Evolutionary conservation across 345 rosid genomes (phyloP).

Genomic region (Toxicodendron radicans): DNA sequence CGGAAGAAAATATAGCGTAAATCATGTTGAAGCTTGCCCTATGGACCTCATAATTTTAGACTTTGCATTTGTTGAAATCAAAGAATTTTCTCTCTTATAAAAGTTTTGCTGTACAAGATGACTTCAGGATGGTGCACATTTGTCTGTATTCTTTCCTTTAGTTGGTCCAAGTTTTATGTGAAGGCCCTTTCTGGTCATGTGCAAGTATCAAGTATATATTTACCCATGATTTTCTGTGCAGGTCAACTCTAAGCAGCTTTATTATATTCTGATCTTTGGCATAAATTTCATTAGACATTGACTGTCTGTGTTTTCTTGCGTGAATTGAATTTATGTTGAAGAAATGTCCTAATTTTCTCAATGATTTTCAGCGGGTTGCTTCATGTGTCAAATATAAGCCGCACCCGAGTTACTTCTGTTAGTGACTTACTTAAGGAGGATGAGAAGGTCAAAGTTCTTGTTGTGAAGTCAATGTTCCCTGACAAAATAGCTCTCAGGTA

Average conservation of each 20-base stretch:
- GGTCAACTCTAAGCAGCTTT: background rate
- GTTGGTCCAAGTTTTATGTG: background rate
- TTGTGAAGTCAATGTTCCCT: constrained; percentile 69
- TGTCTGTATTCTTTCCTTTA: background rate
- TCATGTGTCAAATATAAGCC: constrained; percentile 80
- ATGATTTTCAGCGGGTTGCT: constrained; percentile 68
- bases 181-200: background rate
- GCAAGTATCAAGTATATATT: background rate
- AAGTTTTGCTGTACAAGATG: background rate
- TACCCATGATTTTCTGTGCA: background rate
- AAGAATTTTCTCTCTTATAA: background rate
- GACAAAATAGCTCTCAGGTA: constrained; percentile 90
- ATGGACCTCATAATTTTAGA: background rate
- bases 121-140: background rate
- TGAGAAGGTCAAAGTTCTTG: constrained; percentile 76
- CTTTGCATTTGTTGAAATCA: background rate
- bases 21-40: background rate
- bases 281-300: constrained; percentile 2
- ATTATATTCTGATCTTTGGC: background rate
- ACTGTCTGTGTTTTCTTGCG: background rate
- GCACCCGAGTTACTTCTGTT: constrained; percentile 50
- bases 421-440: constrained; percentile 64
- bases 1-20: background rate
- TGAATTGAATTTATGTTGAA: background rate
- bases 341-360: constrained; percentile 16